Evolutionary conservation across 192 early-diverging fungal species (phyloP).

Genomic region (Pilaira anomala): DNA sequence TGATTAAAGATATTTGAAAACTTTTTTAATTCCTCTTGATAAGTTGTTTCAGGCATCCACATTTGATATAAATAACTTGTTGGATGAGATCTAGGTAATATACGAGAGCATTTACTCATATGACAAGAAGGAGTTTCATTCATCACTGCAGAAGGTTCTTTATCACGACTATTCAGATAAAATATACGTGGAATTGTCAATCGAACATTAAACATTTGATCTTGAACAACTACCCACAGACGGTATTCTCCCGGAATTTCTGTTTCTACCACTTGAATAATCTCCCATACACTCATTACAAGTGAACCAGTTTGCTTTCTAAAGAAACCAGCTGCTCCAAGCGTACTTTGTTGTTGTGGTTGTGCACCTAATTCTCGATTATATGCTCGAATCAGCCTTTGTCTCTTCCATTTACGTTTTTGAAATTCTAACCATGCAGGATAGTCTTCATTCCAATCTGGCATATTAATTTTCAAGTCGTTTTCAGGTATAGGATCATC

Average conservation of each 20-base stretch:
- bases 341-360: constrained; percentile 4
- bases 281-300: constrained; percentile 69
- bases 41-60: constrained; percentile 78
- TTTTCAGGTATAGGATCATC: constrained; percentile 33
- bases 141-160: neutral
- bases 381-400: constrained; percentile 50
- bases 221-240: constrained; percentile 80
- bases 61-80: constrained; percentile 75
- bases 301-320: constrained; percentile 63
- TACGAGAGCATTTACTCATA: constrained; percentile 46
- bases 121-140: constrained; percentile 42
- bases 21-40: constrained; percentile 65
- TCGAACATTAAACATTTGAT: constrained; percentile 65
- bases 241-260: constrained; percentile 83
- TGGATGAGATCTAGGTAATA: constrained; percentile 76
- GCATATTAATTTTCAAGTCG: constrained; percentile 53
- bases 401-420: constrained; percentile 73
- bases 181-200: constrained; percentile 79
- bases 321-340: constrained; percentile 58
- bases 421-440: constrained; percentile 70
- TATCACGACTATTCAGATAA: constrained; percentile 74
- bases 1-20: constrained; percentile 82
- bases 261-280: constrained; percentile 82
- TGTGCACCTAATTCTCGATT: constrained; percentile 27
- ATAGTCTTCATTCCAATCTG: constrained; percentile 69